A percentile compares a stretch with the other conserved stretches of the same genome.
These are phyloP conservation scores for Aureobasidium sp. DNA, from an alignment of 2,329 filamentous ascomycete species.

Conservation along the genomic window DNA sequence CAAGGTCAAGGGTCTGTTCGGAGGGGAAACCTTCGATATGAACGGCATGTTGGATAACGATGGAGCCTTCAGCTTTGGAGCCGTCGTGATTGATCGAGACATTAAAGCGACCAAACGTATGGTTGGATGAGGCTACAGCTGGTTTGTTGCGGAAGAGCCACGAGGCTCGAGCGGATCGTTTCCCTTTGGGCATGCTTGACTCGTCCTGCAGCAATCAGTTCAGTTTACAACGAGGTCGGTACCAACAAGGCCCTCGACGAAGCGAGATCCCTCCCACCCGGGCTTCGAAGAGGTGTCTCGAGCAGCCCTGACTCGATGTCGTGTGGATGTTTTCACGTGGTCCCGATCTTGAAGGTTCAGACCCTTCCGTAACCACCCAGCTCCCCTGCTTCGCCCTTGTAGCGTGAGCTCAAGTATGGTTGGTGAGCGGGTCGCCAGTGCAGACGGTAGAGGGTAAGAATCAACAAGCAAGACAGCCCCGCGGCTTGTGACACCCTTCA, in stretches of 20 bases:
- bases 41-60: slow-evolving; percentile 1
- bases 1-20: background rate
- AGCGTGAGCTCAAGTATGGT: slow-evolving; percentile 1
- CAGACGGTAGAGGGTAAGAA: background rate
- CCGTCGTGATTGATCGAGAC: slow-evolving; percentile 4
- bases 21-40: background rate
- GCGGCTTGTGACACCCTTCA: background rate
- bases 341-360: background rate
- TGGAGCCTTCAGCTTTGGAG: background rate
- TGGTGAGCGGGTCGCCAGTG: background rate
- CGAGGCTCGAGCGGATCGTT: background rate
- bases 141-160: slow-evolving; percentile 11
- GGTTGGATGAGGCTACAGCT: background rate
- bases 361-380: background rate
- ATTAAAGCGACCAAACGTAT: background rate
- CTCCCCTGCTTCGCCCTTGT: background rate
- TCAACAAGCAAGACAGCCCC: background rate
- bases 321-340: background rate
- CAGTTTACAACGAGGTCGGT: background rate
- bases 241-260: background rate
- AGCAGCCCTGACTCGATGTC: slow-evolving; percentile 10
- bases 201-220: background rate
- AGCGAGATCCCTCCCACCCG: slow-evolving; percentile 8
- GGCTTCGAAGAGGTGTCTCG: background rate
- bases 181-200: background rate